A percentile compares a stretch with the other conserved stretches of the same genome.
Conservation (phyloP, 768 basidiomycete genomes). For the Macrocybe gigantea region DNA sequence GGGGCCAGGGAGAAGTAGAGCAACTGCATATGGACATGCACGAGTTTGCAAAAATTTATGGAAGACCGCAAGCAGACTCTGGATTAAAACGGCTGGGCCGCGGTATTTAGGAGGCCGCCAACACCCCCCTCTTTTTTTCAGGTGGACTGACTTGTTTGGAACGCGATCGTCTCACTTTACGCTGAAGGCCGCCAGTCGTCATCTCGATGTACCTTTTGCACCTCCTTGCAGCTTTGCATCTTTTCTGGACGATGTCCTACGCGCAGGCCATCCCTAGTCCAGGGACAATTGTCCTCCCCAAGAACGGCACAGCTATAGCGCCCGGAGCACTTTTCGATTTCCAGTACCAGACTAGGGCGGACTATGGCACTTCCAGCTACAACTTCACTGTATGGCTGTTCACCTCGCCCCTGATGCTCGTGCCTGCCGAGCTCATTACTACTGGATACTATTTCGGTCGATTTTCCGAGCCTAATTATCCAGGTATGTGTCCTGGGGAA, state of each 20-base stretch:
- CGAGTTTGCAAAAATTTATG: too few relatives aligned
- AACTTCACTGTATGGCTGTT: conserved; percentile 35
- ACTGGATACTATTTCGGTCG: conserved; percentile 39
- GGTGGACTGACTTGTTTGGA: too few relatives aligned
- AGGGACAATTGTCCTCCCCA: conserved; percentile 14
- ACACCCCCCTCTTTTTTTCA: too few relatives aligned
- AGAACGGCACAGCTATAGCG: conserved; percentile 25
- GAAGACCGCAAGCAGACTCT: too few relatives aligned
- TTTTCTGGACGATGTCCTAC: too few relatives aligned
- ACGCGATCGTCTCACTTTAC: too few relatives aligned
- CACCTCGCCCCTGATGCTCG: conserved; percentile 21
- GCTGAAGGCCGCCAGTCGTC: not conserved
- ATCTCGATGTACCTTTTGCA: not conserved
- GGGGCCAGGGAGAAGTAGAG: too few relatives aligned
- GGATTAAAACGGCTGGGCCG: too few relatives aligned
- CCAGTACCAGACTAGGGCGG: conserved; percentile 28
- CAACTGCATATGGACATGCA: too few relatives aligned
- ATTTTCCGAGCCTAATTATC: conserved; percentile 37
- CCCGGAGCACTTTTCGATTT: conserved; percentile 38
- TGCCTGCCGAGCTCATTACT: conserved; percentile 22
- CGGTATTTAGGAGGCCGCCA: too few relatives aligned
- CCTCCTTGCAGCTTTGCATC: not conserved
- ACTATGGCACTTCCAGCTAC: conserved; percentile 37
- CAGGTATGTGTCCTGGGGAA: conserved; percentile 19
- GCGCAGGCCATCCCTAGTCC: too few relatives aligned